These are phyloP conservation scores for Yarrowia sp. DNA, from an alignment of 805 yeast genomes.

Conservation along the genomic window DNA sequence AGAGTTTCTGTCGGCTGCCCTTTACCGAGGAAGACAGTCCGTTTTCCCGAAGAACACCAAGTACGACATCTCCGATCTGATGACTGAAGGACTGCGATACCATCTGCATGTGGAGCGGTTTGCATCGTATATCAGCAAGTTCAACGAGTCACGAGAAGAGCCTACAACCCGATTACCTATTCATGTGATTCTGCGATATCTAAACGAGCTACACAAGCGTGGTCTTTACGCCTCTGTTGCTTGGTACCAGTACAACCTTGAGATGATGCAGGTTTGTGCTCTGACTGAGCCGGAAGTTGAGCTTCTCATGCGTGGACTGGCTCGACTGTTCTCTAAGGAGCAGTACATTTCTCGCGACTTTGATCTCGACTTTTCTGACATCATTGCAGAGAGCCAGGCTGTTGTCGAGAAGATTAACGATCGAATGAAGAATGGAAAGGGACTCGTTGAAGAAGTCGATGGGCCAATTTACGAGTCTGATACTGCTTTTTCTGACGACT, in stretches of 20 bases:
- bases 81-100: not conserved
- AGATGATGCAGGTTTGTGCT: conserved; percentile 6
- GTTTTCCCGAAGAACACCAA: not conserved
- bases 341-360: not conserved
- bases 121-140: conserved; percentile 2
- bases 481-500: not conserved
- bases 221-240: not conserved
- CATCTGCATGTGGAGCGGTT: not conserved
- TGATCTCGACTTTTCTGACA: not conserved
- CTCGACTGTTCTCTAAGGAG: not conserved
- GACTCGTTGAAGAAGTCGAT: not conserved
- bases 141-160: not conserved
- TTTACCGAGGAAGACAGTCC: not conserved
- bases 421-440: not conserved
- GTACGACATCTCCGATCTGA: not conserved
- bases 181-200: not conserved
- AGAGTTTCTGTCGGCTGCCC: not conserved
- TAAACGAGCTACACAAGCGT: not conserved
- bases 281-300: not conserved
- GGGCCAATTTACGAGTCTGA: not conserved
- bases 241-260: conserved; percentile 8
- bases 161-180: not conserved
- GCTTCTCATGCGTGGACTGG: not conserved
- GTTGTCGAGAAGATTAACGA: not conserved
- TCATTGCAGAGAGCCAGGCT: not conserved